Base-by-base conservation (phyloP, 2,329 filamentous ascomycete species). In the Grosmannia serpens region DNA sequence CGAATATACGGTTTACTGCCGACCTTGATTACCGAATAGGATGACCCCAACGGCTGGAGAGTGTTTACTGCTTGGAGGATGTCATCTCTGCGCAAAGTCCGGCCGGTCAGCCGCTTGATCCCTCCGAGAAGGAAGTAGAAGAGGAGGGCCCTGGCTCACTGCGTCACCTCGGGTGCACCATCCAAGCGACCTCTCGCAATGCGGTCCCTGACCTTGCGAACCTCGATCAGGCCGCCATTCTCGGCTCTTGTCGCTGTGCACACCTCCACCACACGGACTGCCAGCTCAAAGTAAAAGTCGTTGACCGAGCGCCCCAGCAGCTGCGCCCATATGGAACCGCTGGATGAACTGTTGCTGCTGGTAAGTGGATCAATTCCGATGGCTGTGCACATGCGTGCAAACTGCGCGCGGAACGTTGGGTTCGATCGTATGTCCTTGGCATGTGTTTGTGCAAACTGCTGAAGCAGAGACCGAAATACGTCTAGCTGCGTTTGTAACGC, bases 261-360 rank as follows among this genome's bases (percentile, higher is more conserved):
- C 9, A 96, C 84, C 71, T 97, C 92, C 7, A 99, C 94, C 1
- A 97, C 88, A 55, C 89, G 82, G n/a, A 97, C 92, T 1, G 91
- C 94, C 52, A 99, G 83, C 75, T 95, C 92, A 71, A 97, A 97
- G 75, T 97, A 99, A 70, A 99, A 99, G 71, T 99, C 94, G 70
- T 96, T 95, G 65, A 99, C 91, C 66, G 86, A 91, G 60, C 88
- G 84, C 33, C 94, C 94, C 24, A 97, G 80, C 62, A 97, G 83
- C 75, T 96, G 91, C 10, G 90, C 88, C 92, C 94, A 97, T 60
- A 96, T 85, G 60, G 87, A 94, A 22, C 83, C 82, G 1, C 74
- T 77, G 7, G 75, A 77, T 41, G 71, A 74, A 22, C 74, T 70
- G 61, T 75, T 73, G 66, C 78, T 83, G 59, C 81, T 84, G n/a